phyloP scores from a whole-genome alignment of 768 basidiomycete species.

The Candolleomyces eurysporus region DNA sequence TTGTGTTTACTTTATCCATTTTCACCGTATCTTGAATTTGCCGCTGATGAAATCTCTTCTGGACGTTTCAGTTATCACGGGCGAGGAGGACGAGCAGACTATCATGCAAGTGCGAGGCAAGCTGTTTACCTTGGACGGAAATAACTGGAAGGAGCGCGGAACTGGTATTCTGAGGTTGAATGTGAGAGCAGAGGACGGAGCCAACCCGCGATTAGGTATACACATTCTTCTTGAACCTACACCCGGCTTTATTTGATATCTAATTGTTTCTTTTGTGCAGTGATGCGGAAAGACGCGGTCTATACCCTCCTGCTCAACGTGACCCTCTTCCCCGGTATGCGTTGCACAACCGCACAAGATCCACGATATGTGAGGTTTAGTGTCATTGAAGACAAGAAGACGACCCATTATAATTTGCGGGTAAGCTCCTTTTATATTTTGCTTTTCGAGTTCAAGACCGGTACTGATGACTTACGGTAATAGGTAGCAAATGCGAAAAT shows the following conservation, averaged over 20 bases:
- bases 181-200: constrained; percentile 59
- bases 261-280: constrained; percentile 30
- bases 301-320: constrained; percentile 72
- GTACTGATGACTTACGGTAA: neutral
- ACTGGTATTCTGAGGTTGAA: constrained; percentile 72
- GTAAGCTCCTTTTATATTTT: constrained; percentile 38
- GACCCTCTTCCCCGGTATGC: constrained; percentile 77
- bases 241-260: constrained; percentile 3
- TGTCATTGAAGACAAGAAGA: constrained; percentile 57
- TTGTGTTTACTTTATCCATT: constrained; percentile 17
- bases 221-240: constrained; percentile 14
- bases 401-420: constrained; percentile 74
- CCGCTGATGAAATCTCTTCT: neutral
- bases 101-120: constrained; percentile 77
- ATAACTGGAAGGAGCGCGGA: constrained; percentile 78
- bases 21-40: neutral
- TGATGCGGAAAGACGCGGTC: constrained; percentile 86
- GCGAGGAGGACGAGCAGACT: constrained; percentile 81
- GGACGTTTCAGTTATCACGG: constrained; percentile 56
- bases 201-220: constrained; percentile 66
- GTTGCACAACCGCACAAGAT: constrained; percentile 68
- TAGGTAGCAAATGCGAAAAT: constrained; percentile 71
- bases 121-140: constrained; percentile 58
- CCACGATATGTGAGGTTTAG: constrained; percentile 79
- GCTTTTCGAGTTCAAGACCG: constrained; percentile 8